A percentile compares a stretch with the other conserved stretches of the same genome.
Evolutionary conservation across 306 rosid species (phyloP).

Genomic region (Dryas drummondii): DNA sequence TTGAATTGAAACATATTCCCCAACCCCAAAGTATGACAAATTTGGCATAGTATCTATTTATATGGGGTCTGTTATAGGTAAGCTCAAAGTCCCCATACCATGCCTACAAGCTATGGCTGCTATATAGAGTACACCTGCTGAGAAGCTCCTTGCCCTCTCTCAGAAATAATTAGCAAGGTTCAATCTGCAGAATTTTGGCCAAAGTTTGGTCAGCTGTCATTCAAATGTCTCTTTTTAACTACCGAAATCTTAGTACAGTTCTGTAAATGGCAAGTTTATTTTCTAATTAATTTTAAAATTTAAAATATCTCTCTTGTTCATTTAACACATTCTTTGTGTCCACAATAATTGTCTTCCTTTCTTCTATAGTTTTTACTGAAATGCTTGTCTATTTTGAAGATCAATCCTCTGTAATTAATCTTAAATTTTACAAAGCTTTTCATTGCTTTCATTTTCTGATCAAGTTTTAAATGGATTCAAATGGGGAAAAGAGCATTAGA

Average conservation of each 20-base stretch:
- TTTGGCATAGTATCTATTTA: background rate
- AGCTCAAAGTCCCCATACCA: background rate
- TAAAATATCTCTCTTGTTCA: too few relatives aligned
- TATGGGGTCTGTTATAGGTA: background rate
- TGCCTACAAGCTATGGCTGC: background rate
- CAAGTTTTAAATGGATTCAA: background rate
- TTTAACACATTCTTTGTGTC: background rate
- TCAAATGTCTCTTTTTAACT: background rate
- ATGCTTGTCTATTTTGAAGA: background rate
- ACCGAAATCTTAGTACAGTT: background rate
- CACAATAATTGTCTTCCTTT: background rate
- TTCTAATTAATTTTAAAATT: too few relatives aligned
- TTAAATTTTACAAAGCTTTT: background rate
- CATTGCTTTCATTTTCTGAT: slow-evolving; percentile 3
- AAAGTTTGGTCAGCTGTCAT: background rate
- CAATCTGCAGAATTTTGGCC: background rate
- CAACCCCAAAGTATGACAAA: background rate
- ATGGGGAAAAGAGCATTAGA: background rate
- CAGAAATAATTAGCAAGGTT: background rate
- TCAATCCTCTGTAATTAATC: background rate
- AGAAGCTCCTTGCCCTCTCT: background rate
- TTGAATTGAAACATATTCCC: background rate
- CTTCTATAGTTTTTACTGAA: background rate
- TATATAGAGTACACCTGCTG: background rate
- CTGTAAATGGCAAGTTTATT: too few relatives aligned